Conservation (phyloP, 768 basidiomycete species). For the Leccinum incarnatum region DNA sequence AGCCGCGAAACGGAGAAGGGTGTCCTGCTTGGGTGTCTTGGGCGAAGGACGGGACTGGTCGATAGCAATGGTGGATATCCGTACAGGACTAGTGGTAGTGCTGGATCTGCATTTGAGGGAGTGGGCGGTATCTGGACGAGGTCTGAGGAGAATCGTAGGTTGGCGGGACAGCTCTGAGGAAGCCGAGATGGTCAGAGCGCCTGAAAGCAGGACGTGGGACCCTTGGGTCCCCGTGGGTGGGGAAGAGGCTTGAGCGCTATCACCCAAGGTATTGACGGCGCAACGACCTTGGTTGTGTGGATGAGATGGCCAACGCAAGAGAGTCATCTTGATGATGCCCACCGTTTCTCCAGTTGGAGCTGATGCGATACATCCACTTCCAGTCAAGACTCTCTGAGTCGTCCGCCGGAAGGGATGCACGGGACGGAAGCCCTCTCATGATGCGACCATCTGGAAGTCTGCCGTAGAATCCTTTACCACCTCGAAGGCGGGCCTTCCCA, state of each 20-base stretch:
- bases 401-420: slow-evolving; percentile 36
- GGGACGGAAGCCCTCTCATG: slow-evolving; percentile 55
- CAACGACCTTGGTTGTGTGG: slow-evolving; percentile 57
- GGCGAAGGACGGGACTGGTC: slow-evolving; percentile 64
- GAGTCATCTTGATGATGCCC: slow-evolving; percentile 21
- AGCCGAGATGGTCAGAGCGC: slow-evolving; percentile 56
- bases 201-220: slow-evolving; percentile 55
- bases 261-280: slow-evolving; percentile 38
- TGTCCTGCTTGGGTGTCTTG: slow-evolving; percentile 25
- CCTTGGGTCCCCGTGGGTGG: slow-evolving; percentile 5
- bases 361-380: slow-evolving; percentile 88
- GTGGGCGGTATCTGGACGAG: slow-evolving; percentile 29
- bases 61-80: slow-evolving; percentile 64
- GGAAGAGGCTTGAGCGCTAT: neutral
- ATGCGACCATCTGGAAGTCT: slow-evolving; percentile 52
- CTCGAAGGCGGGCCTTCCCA: slow-evolving; percentile 66
- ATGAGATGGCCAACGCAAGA: slow-evolving; percentile 17
- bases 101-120: slow-evolving; percentile 45
- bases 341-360: slow-evolving; percentile 82
- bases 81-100: slow-evolving; percentile 27
- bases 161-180: slow-evolving; percentile 36
- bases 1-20: slow-evolving; percentile 46
- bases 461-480: slow-evolving; percentile 58
- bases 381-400: slow-evolving; percentile 47
- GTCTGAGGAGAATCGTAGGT: slow-evolving; percentile 22